These are phyloP conservation scores for Rhizopogon vulgaris DNA, from an alignment of 768 basidiomycete genomes.

Conservation along the genomic window DNA sequence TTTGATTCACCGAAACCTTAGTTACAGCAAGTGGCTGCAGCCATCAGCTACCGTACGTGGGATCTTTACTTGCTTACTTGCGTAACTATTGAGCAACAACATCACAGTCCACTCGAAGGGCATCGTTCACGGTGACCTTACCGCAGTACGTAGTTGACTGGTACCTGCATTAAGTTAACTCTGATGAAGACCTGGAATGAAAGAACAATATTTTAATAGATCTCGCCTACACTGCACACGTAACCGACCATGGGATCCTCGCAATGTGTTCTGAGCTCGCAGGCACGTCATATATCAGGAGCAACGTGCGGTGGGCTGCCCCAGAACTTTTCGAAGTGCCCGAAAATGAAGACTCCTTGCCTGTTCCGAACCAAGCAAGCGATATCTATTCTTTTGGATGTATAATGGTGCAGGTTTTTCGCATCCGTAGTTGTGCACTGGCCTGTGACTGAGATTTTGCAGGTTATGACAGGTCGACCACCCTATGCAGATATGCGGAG, in stretches of 20 bases:
- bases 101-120: constrained; percentile 9
- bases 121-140: constrained; percentile 41
- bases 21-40: constrained; percentile 8
- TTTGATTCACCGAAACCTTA: neutral
- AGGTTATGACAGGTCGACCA: constrained; percentile 19
- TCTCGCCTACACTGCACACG: constrained; percentile 20
- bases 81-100: neutral
- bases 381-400: constrained; percentile 27
- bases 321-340: constrained; percentile 29
- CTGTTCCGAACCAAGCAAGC: neutral
- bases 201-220: constrained; percentile 33
- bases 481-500: constrained; percentile 18
- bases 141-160: constrained; percentile 26
- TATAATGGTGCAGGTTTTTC: constrained; percentile 21
- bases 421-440: neutral
- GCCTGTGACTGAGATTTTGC: neutral
- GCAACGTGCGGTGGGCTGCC: constrained; percentile 38
- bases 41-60: constrained; percentile 14
- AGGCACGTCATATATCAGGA: constrained; percentile 11
- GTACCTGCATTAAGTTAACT: neutral
- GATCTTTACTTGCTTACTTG: neutral
- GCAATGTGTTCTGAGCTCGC: constrained; percentile 20
- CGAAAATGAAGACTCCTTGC: constrained; percentile 3
- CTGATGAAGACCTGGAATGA: neutral
- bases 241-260: constrained; percentile 34